Percentiles rank a stretch among this genome's conserved stretches.
Conservation (phyloP, 2,329 filamentous ascomycete genomes). For the Colletotrichum nymphaeae region DNA sequence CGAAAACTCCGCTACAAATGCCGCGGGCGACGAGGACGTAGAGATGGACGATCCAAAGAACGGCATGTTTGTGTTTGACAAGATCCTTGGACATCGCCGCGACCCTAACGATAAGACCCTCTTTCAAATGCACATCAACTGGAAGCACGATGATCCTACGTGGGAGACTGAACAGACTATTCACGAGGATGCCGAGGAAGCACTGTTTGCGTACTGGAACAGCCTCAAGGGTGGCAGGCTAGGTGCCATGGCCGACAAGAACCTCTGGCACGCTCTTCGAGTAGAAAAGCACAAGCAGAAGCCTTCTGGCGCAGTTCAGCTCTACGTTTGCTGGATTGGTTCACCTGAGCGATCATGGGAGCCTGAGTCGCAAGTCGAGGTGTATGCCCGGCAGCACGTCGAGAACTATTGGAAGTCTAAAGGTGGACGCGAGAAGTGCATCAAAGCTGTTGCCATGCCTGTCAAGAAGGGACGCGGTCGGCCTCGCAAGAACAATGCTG, state of each 20-base stretch:
- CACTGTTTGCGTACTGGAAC: slow-evolving; percentile 40
- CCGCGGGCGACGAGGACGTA: slow-evolving; percentile 8
- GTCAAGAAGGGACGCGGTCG: slow-evolving; percentile 21
- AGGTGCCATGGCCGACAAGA: slow-evolving; percentile 29
- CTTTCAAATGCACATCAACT: slow-evolving; percentile 46
- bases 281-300: slow-evolving; percentile 33
- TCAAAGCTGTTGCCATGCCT: slow-evolving; percentile 31
- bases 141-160: slow-evolving; percentile 42
- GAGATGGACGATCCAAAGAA: slow-evolving; percentile 9
- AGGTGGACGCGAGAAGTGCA: slow-evolving; percentile 41
- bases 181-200: slow-evolving; percentile 46
- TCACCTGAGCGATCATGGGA: slow-evolving; percentile 35
- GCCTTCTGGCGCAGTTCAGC: slow-evolving; percentile 13
- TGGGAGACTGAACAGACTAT: slow-evolving; percentile 49
- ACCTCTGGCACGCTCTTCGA: slow-evolving; percentile 36
- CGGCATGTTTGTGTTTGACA: slow-evolving; percentile 24
- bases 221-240: slow-evolving; percentile 34
- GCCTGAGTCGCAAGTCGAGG: slow-evolving; percentile 26
- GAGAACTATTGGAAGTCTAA: slow-evolving; percentile 46
- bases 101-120: slow-evolving; percentile 33
- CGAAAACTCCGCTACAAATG: neutral
- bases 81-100: slow-evolving; percentile 26
- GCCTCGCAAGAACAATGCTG: slow-evolving; percentile 6
- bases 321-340: slow-evolving; percentile 30
- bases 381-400: slow-evolving; percentile 24